Base-by-base conservation (phyloP, 306 rosid genomes). In the Inga laurina region DNA sequence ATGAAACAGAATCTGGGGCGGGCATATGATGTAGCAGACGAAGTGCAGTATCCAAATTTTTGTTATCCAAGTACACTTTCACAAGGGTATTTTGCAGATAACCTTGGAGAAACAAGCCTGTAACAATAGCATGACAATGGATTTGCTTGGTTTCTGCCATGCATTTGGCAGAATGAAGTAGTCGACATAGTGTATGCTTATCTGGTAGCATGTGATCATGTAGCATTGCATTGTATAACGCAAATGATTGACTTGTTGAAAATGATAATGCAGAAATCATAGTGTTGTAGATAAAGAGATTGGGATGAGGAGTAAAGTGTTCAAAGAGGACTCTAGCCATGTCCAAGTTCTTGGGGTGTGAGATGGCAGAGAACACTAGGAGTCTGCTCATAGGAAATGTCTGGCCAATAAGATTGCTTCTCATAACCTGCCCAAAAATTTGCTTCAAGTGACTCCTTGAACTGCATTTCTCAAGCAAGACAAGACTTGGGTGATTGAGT, bases 351-450 rank as follows among this genome's bases (percentile, higher is more conserved):
- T 89, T 86, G 44, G 90, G 91, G 79, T 86, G 78, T 51, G 92
- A 82, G 81, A 87, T 77, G 11, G 92, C 91, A 6, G 90, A 91
- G 79, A 89, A 91, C n/a, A 86, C 78, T 10, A 91, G 87, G 74
- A 89, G 89, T 82, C 94, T 85, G 87, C 94, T 91, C 94, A 91
- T 87, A 3, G 92, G 92, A 87, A 91, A 91, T 49, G 92, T 91
- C 77, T 74, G 86, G n/a, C 92, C 88, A 22, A 87, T 75, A 39
- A 88, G 88, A 79, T 83, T 74, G 76, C 52, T 62, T 70, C 91
- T 91, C 91, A 91, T 91, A 71, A 85, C 84, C 57, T 89, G 87
- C 11, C 88, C 92, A 64, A 89, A 68, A 51, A 91, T 87, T 86
- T 91, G 91, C 67, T 86, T 85, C 83, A 89, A 91, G 82, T 89